Base-by-base conservation (phyloP, 2,329 filamentous ascomycete genomes). In the Ceratocystis diversiconidia region DNA sequence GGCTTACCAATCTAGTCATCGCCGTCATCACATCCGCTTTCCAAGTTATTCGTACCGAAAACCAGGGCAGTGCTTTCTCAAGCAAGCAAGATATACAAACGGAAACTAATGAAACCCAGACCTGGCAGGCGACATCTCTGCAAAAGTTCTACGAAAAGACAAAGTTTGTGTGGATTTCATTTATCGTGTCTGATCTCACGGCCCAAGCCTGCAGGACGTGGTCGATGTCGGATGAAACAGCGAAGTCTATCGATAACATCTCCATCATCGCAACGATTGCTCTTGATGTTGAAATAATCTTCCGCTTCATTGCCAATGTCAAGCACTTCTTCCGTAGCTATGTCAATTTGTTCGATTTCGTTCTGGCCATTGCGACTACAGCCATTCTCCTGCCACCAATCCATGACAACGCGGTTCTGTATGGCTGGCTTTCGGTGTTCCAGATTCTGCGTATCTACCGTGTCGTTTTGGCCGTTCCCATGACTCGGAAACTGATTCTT, bases 1-100 rank as follows among this genome's bases (percentile, higher is more conserved):
- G 94, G 94, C 83, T 99, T 71, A 91, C 95, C 69, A 97, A 96
- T 74, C 83, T 99, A 76, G 75, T 88, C 60, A 95, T 99, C 72
- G 94, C 94, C 2, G 94, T 99, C 71, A 99, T 99, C 73, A 99
- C 94, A 0, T 96, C 94, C 4, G 96, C 92, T 0, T 99, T 99
- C 72, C 94, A 99, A 73, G 89, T 99, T 69, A 99, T 99, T 71
- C 85, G 94, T 69, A 95, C 99, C 77, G 94, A 99, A 74, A 95
- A 90, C 76, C 92, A 88, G 74, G 86, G 88, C 41, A 96, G 92
- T 76, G 94, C 95, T 2, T 99, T 99, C 74, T 67, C 66, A 8
- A 65, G 41, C 10, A 65, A 65, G 22, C 65, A 67, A 28, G 66
- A 67, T 62, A 63, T 67, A n/a, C 64, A 66, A 41, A 92, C 91